Conservation (phyloP, 2,329 filamentous ascomycete species). For the Exophiala viscosa region DNA sequence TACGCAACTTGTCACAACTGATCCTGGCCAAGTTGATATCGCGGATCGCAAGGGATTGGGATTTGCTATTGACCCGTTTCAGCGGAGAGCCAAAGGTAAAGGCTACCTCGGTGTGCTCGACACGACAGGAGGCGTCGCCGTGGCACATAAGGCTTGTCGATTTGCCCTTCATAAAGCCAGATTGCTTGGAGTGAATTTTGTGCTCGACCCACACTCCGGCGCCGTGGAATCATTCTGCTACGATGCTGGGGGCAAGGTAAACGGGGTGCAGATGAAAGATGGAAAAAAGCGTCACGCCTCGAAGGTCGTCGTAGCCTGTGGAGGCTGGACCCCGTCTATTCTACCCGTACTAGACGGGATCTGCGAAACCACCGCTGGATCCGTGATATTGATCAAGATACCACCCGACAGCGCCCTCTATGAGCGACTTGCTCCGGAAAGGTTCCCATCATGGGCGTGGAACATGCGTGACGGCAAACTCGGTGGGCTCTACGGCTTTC, state of each 20-base stretch:
- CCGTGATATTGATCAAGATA: slow-evolving; percentile 44
- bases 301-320: slow-evolving; percentile 65
- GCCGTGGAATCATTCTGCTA: slow-evolving; percentile 31
- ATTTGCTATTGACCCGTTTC: slow-evolving; percentile 40
- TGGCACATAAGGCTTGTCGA: slow-evolving; percentile 47
- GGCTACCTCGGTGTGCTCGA: slow-evolving; percentile 42
- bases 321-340: slow-evolving; percentile 79
- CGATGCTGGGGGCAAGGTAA: slow-evolving; percentile 30
- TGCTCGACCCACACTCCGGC: slow-evolving; percentile 37
- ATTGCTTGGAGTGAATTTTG: slow-evolving; percentile 40
- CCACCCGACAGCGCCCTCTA: slow-evolving; percentile 38
- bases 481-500: slow-evolving; percentile 50
- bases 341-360: slow-evolving; percentile 47
- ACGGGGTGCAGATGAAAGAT: slow-evolving; percentile 11
- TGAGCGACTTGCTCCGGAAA: slow-evolving; percentile 40
- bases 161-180: slow-evolving; percentile 45
- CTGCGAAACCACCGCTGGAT: slow-evolving; percentile 49
- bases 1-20: slow-evolving; percentile 37
- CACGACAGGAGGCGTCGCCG: slow-evolving; percentile 44
- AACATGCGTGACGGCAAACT: slow-evolving; percentile 35
- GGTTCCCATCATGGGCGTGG: slow-evolving; percentile 47
- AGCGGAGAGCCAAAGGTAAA: slow-evolving; percentile 29
- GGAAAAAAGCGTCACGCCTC: slow-evolving; percentile 3
- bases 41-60: slow-evolving; percentile 32
- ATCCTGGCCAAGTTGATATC: slow-evolving; percentile 30